These are phyloP conservation scores for Radiomyces spectabilis DNA, from an alignment of 192 early-diverging fungal species.

Conservation along the genomic window DNA sequence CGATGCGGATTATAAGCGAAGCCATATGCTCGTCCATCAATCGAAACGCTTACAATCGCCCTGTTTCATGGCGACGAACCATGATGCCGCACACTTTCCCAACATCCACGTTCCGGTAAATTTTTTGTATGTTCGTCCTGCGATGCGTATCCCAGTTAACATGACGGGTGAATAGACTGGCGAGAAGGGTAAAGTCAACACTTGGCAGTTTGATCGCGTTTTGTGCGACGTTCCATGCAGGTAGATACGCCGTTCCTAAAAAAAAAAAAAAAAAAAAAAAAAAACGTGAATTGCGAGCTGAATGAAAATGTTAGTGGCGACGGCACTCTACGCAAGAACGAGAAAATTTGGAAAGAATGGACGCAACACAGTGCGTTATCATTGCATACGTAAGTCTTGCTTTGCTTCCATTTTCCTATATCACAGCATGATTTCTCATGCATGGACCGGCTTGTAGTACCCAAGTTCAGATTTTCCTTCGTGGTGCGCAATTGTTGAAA, in stretches of 20 bases:
- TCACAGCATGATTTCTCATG: too few species aligned
- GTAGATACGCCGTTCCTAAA: too few species aligned
- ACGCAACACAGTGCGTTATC: constrained; percentile 60
- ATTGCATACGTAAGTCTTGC: constrained; percentile 56
- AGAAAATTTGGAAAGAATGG: constrained; percentile 89
- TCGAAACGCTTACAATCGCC: constrained; percentile 90
- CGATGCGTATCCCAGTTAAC: too few species aligned
- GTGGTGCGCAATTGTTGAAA: constrained; percentile 83
- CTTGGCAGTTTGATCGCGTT: constrained; percentile 88
- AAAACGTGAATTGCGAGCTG: background rate
- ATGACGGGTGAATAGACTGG: too few species aligned
- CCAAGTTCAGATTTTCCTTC: constrained; percentile 83
- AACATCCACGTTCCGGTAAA: constrained; percentile 42
- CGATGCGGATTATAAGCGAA: constrained; percentile 87
- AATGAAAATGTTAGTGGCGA: constrained; percentile 60
- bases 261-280: background rate
- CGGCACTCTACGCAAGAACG: constrained; percentile 95
- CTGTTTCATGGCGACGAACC: constrained; percentile 91
- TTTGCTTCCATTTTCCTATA: background rate
- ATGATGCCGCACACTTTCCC: constrained; percentile 88
- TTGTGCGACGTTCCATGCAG: constrained; percentile 95
- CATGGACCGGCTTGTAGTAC: too few species aligned
- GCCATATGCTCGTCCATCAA: constrained; percentile 94
- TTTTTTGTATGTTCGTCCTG: background rate
- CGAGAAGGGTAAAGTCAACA: too few species aligned